Evolutionary conservation across 352 stramenopile species (phyloP).

Genomic region (Phytophthora europaea): DNA sequence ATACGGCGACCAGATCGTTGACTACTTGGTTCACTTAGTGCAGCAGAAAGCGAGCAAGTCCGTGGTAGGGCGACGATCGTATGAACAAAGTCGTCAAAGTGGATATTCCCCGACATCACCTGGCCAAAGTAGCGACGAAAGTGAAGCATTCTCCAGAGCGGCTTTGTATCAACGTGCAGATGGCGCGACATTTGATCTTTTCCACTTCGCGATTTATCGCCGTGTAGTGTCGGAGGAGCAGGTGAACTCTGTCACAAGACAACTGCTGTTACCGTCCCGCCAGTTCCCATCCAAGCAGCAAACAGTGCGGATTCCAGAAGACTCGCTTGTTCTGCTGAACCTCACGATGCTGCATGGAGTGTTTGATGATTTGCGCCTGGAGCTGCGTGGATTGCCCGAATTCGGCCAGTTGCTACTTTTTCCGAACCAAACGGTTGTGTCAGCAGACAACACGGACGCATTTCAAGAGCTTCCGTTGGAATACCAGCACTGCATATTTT

Average conservation of each 20-base stretch:
- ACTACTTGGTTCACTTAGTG: conserved; percentile 66
- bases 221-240: conserved; percentile 39
- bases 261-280: conserved; percentile 50
- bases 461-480: conserved; percentile 59
- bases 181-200: conserved; percentile 72
- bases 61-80: conserved; percentile 21
- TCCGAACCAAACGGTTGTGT: conserved; percentile 58
- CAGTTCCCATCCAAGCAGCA: conserved; percentile 46
- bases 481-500: conserved; percentile 64
- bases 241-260: conserved; percentile 36
- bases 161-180: conserved; percentile 53
- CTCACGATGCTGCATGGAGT: conserved; percentile 68
- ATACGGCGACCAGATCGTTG: conserved; percentile 64
- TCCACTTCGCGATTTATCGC: conserved; percentile 78
- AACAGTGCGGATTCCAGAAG: conserved; percentile 54
- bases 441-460: conserved; percentile 37
- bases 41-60: conserved; percentile 28
- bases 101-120: not conserved
- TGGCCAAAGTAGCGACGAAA: conserved; percentile 12
- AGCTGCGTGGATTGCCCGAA: conserved; percentile 58
- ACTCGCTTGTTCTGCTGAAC: conserved; percentile 57
- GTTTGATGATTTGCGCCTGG: conserved; percentile 66
- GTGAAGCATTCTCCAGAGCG: conserved; percentile 33
- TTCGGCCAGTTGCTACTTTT: conserved; percentile 63
- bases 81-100: conserved; percentile 3